Evolutionary conservation across 208 protist species (phyloP), one percentile per base, ranked within the genome.

Genomic region (Trypanosomatidae sp.): DNA sequence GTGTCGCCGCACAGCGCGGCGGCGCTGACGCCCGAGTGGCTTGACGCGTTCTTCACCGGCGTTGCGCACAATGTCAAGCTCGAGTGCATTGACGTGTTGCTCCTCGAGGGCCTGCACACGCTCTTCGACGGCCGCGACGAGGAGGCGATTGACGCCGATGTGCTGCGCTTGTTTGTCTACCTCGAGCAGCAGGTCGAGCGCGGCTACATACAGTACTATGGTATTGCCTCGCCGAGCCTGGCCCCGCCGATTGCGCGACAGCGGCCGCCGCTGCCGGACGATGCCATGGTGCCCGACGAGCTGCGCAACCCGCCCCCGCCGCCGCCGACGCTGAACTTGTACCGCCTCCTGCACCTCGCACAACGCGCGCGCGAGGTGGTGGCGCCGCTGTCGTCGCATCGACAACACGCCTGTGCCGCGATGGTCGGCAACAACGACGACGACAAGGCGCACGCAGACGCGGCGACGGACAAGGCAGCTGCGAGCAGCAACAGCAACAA

Each of bases 11-110:
- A 43, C 25, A 70, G 66, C 25, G 83, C 75, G 0, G 78, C 78
- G 16, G 83, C 66, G 5, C 64, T 92, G 33, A 80, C 83, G 8
- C 74, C 79, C 15, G 83, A 92, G 41, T 92, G 83, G 79, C 41
- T 92, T 21, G 83, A 92, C 25, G 83, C 83, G 26, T 84, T 83
- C 53, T 80, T 92, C 56, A 92, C 78, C 7, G 88, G 86, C 66
- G 66, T 88, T 5, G 75, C 83, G 13, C 74, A 82, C 56, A 86
- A 92, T 59, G 86, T 75, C 16, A 76, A 71, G 26, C 54, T 92
- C 21, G 78, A 92, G 59, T 84, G 72, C 54, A 60, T 92, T 30
- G 83, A 88, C 53, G 64, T 86, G 3, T 37, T 92, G 6, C 50
- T 88, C 27, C 54, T 92, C 1, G 83, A 92, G 26, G 83, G 74